A percentile compares a stretch with the other conserved stretches of the same genome.
phyloP scores from a whole-genome alignment of 495 filamentous ascomycete species.

The Penicillium atrosanguineum region DNA sequence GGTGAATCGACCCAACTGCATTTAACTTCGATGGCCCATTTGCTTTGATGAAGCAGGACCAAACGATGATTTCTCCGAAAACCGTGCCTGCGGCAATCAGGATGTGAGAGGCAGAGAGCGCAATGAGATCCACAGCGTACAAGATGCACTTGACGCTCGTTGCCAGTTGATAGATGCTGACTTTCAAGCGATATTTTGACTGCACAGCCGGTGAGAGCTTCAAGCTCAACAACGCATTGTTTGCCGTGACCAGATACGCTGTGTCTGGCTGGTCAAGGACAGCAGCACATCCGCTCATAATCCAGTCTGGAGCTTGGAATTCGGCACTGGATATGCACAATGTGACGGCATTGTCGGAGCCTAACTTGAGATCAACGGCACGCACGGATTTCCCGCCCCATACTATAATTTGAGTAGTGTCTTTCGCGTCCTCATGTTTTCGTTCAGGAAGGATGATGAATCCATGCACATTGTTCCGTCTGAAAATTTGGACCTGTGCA shows the following conservation, averaged over 20 bases:
- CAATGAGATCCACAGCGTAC: constrained; percentile 75
- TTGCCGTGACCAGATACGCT: constrained; percentile 68
- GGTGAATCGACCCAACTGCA: constrained; percentile 50
- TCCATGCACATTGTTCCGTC: constrained; percentile 44
- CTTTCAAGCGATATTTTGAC: constrained; percentile 20
- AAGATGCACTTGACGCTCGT: constrained; percentile 81
- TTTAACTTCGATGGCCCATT: constrained; percentile 3
- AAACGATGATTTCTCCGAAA: constrained; percentile 89
- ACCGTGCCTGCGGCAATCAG: constrained; percentile 86
- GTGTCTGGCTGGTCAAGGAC: constrained; percentile 13
- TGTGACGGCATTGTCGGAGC: background rate
- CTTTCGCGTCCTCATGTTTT: constrained; percentile 16
- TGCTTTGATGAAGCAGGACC: constrained; percentile 59
- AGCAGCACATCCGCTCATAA: constrained; percentile 64
- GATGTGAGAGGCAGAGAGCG: constrained; percentile 53
- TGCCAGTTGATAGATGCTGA: constrained; percentile 43
- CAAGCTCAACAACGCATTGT: constrained; percentile 67
- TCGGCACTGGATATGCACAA: constrained; percentile 33
- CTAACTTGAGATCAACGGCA: constrained; percentile 44
- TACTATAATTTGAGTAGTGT: constrained; percentile 53
- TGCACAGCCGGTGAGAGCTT: constrained; percentile 16
- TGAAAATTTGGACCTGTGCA: constrained; percentile 33
- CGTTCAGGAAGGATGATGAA: constrained; percentile 28
- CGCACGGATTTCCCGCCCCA: constrained; percentile 76
- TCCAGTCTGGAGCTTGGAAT: constrained; percentile 68